These are phyloP conservation scores for Holtermannia corniformis DNA, from an alignment of 768 basidiomycete species.

Conservation along the genomic window DNA sequence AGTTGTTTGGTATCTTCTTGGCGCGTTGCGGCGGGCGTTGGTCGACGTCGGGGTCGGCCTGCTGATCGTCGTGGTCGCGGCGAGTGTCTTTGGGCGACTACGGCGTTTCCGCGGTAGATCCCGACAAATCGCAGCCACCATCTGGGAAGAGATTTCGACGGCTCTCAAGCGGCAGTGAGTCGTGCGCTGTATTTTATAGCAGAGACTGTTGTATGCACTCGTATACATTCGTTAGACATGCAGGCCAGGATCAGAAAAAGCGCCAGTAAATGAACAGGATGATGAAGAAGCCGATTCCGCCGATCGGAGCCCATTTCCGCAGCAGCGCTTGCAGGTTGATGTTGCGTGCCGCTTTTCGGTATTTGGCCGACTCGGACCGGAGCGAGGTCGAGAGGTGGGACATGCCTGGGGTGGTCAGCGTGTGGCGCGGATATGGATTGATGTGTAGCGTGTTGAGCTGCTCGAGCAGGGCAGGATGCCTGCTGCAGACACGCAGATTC, in stretches of 20 bases:
- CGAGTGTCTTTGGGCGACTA: constrained; percentile 11
- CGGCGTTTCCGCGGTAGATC: neutral
- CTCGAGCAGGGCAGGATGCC: too few species aligned
- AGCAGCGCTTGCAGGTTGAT: constrained; percentile 90
- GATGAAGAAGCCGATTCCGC: constrained; percentile 58
- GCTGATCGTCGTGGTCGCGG: constrained; percentile 17
- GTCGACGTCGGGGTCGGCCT: constrained; percentile 27
- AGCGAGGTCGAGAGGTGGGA: constrained; percentile 89
- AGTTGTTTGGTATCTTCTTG: constrained; percentile 21
- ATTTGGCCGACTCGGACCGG: constrained; percentile 93
- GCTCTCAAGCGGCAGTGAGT: too few species aligned
- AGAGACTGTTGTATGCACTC: neutral
- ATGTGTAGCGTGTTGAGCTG: too few species aligned
- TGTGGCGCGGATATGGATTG: too few species aligned
- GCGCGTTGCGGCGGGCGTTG: constrained; percentile 19
- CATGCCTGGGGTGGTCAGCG: constrained; percentile 62
- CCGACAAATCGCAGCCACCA: neutral
- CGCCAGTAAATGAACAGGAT: constrained; percentile 56
- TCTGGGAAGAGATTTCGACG: neutral
- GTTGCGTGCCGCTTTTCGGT: constrained; percentile 87
- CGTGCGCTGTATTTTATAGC: neutral
- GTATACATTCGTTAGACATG: neutral
- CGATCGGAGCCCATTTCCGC: constrained; percentile 90
- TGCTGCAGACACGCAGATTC: too few species aligned
- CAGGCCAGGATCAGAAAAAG: constrained; percentile 39